Evolutionary conservation across 1,284 basidiomycete genomes (phyloP).

Genomic region (Exobasidium rhododendri): DNA sequence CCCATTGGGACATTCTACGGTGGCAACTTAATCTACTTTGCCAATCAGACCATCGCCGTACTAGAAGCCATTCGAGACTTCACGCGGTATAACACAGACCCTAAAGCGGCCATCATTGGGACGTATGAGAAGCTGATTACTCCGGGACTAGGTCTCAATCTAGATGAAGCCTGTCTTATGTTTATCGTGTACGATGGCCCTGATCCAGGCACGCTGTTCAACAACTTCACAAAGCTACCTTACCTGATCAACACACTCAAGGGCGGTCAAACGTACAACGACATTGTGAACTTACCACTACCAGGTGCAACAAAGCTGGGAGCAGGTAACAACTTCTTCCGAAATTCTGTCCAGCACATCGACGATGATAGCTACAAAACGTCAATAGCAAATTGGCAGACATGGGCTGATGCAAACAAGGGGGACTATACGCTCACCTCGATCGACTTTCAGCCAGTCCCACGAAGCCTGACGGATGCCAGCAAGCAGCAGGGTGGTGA

Average conservation of each 20-base stretch:
- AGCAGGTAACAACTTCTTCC: background rate
- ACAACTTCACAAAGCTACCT: slow-evolving; percentile 16
- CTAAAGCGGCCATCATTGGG: slow-evolving; percentile 19
- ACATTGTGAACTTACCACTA: background rate
- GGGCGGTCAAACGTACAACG: slow-evolving; percentile 2
- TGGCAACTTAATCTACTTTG: slow-evolving; percentile 13
- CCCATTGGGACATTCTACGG: slow-evolving; percentile 15
- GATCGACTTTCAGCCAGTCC: slow-evolving; percentile 18
- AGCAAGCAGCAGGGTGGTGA: slow-evolving; percentile 22
- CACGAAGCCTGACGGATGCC: slow-evolving; percentile 2
- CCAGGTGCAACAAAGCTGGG: background rate
- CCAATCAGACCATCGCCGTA: slow-evolving; percentile 6
- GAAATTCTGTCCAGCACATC: slow-evolving; percentile 1
- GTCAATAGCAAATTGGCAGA: slow-evolving; percentile 1
- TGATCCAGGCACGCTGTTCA: slow-evolving; percentile 9
- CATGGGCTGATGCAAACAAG: background rate
- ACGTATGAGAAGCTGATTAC: slow-evolving; percentile 7
- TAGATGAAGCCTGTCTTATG: slow-evolving; percentile 5
- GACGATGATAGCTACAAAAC: background rate
- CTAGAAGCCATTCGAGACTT: slow-evolving; percentile 4
- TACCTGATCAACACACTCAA: slow-evolving; percentile 12
- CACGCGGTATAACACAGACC: slow-evolving; percentile 11
- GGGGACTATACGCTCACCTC: slow-evolving; percentile 12
- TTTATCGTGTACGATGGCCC: slow-evolving; percentile 19
- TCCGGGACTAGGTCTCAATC: background rate